phyloP scores from a whole-genome alignment of 257 asterid species.

The Nicotiana tabacum region DNA sequence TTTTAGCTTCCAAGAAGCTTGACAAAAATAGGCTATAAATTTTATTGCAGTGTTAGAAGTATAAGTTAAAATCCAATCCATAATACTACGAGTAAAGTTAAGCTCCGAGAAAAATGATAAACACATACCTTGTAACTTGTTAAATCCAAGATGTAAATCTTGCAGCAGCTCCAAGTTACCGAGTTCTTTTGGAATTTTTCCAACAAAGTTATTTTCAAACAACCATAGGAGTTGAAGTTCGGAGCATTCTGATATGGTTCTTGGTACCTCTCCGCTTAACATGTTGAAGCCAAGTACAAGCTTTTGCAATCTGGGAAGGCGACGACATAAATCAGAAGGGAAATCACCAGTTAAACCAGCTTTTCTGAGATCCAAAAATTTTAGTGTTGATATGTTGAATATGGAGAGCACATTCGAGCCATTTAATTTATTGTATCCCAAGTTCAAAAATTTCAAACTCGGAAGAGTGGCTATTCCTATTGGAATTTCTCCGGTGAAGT shows the following conservation, averaged over 20 bases:
- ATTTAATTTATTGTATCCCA: not conserved
- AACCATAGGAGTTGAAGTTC: not conserved
- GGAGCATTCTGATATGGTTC: not conserved
- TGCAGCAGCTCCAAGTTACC: too few species aligned
- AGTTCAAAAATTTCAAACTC: not conserved
- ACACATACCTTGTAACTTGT: too few species aligned
- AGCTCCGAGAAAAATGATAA: too few species aligned
- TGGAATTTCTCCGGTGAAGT: conserved; percentile 4
- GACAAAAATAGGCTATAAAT: too few species aligned
- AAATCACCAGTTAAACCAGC: conserved; percentile 1
- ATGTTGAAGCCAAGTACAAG: conserved; percentile 15
- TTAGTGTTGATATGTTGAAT: conserved; percentile 2
- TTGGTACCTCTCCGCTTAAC: conserved; percentile 23
- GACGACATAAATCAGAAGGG: not conserved
- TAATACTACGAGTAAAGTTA: too few species aligned
- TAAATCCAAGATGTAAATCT: too few species aligned
- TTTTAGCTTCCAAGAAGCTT: too few species aligned
- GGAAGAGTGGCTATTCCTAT: not conserved
- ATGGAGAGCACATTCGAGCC: conserved; percentile 3
- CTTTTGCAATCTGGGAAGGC: conserved; percentile 13
- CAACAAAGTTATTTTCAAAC: not conserved
- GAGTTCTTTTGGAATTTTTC: not conserved
- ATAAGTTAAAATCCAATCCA: too few species aligned
- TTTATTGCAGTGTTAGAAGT: too few species aligned
- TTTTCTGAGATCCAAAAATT: not conserved